Evolutionary conservation across 768 basidiomycete species (phyloP), one percentile per base, ranked within the genome.

Genomic region (Agrocybe chaxingu): DNA sequence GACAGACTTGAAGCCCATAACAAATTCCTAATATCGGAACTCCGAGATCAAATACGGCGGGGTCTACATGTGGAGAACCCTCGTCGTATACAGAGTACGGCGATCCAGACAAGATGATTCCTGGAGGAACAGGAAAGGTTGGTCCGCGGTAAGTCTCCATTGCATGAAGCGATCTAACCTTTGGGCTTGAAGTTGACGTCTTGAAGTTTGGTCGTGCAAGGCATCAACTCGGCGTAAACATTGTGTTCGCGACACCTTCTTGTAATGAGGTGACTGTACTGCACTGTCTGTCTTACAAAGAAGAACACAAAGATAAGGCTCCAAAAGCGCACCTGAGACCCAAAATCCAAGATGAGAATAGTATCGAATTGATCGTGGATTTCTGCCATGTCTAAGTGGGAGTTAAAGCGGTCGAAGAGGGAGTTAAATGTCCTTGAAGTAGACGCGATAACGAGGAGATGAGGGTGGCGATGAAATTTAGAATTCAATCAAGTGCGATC

Each of bases 251-350:
- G 87, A 79, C 96, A 98, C 83, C 97, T 80, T 65, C 97, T 76
- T 6, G 95, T 97, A 68, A 98, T 98, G 55, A 99, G 75, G 76
- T 98, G 97, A 57, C 95, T 95, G 70, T 96, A 96, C 93, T 96
- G 66, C 33, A 52, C 41, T 50, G 11, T 52, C 45, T 36, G 45
- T 47, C 36, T 36, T 34, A 46, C 3, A 3, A 30, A 34, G 18
- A 12, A 45, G 32, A 47, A 13, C 16, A 34, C 18, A 46, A 30
- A 12, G 30, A 39, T 24, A 2, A 7, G 34, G 37, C 48, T 24
- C 24, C 13, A 43, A 32, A 11, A 38, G 32, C 52, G 57, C 60
- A 96, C 94, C 80, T 93, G 95, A 8, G 94, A 97, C 47, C 96
- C 96, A 69, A 98, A 98, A 69, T 98, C 96, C 32, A 98, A 75